These are phyloP conservation scores for Lenzites betulinus DNA, from an alignment of 768 basidiomycete genomes.

Conservation along the genomic window DNA sequence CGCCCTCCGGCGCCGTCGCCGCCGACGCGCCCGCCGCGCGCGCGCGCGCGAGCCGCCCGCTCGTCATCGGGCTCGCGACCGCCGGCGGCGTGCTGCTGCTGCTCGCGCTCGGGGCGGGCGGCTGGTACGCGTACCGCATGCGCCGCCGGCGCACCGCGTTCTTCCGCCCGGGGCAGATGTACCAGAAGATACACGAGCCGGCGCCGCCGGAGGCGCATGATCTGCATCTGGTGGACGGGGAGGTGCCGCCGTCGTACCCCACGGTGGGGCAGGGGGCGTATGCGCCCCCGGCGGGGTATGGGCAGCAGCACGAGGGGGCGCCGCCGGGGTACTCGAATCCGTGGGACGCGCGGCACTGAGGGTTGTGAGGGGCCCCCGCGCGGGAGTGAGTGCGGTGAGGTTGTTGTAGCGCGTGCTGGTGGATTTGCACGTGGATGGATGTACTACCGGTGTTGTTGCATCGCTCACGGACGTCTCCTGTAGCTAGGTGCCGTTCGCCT, in stretches of 20 bases:
- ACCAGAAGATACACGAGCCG: slow-evolving; percentile 35
- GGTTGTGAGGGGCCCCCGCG: too few relatives aligned
- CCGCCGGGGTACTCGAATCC: slow-evolving; percentile 25
- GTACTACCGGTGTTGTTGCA: too few relatives aligned
- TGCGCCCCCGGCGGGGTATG: not conserved
- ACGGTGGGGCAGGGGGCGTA: not conserved
- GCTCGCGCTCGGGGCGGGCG: slow-evolving; percentile 37
- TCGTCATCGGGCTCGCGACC: slow-evolving; percentile 74
- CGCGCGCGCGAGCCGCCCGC: slow-evolving; percentile 64
- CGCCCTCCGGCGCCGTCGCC: slow-evolving; percentile 7
- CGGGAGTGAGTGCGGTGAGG: too few relatives aligned
- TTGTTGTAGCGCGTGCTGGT: too few relatives aligned
- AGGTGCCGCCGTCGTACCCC: not conserved
- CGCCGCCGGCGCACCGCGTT: slow-evolving; percentile 6
- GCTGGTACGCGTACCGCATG: slow-evolving; percentile 11
- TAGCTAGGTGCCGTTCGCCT: too few relatives aligned
- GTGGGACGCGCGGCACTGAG: slow-evolving; percentile 30
- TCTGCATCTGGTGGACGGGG: slow-evolving; percentile 26
- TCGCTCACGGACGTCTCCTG: too few relatives aligned
- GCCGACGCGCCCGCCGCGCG: slow-evolving; percentile 40
- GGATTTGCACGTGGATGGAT: too few relatives aligned
- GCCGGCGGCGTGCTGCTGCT: slow-evolving; percentile 58
- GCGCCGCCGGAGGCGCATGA: slow-evolving; percentile 33
- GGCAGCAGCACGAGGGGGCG: not conserved
- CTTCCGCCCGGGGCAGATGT: slow-evolving; percentile 22